Conservation (phyloP, 495 filamentous ascomycete species). For the Aspergillus leporis region DNA sequence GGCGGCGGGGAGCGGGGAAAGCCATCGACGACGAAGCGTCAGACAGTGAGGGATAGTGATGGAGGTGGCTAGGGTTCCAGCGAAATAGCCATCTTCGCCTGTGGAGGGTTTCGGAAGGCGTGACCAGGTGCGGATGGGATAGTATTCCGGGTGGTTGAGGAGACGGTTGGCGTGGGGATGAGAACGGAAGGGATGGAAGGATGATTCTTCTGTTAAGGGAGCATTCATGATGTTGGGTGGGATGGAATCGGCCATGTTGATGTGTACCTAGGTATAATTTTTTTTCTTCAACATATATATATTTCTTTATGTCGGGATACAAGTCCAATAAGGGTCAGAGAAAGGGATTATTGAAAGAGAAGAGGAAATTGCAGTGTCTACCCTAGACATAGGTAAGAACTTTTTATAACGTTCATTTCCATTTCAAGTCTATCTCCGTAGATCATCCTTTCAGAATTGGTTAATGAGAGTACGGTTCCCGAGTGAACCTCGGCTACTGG, state of each 20-base stretch:
- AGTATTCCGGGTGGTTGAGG: constrained; percentile 33
- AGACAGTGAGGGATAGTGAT: constrained; percentile 42
- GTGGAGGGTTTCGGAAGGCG: constrained; percentile 36
- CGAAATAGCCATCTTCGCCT: constrained; percentile 45
- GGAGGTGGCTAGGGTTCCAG: constrained; percentile 33
- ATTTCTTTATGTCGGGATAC: neutral
- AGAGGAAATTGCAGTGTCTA: no score
- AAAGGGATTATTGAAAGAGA: no score
- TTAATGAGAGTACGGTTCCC: neutral
- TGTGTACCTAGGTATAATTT: no score
- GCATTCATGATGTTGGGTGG: constrained; percentile 6
- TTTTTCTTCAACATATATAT: neutral
- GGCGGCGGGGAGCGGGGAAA: constrained; percentile 23
- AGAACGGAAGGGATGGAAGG: constrained; percentile 20
- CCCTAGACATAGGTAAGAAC: no score
- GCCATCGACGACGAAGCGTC: constrained; percentile 35
- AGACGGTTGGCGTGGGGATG: constrained; percentile 30
- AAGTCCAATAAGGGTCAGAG: no score
- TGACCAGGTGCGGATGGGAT: constrained; percentile 37
- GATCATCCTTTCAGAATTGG: neutral
- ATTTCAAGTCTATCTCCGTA: neutral
- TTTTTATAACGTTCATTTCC: neutral
- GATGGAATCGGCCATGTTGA: neutral
- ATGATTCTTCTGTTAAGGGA: constrained; percentile 1
- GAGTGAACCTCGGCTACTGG: neutral